Percentiles rank a stretch among this genome's conserved stretches.
Conservation (phyloP, 306 rosid species). For the Pyrus communis region DNA sequence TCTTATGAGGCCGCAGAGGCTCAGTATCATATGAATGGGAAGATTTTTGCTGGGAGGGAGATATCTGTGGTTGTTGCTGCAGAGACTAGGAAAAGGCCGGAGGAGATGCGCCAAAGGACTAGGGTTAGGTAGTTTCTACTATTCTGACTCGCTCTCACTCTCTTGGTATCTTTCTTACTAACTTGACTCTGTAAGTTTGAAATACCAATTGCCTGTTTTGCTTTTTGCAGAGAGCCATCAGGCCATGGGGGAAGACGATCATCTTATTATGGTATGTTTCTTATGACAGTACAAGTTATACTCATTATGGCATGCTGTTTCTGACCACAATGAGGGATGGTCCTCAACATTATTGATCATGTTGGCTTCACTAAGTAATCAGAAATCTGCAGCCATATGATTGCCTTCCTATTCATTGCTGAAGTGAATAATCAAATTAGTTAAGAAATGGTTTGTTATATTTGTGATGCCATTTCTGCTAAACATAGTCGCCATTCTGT, state of each 20-base stretch:
- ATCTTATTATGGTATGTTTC: slow-evolving; percentile 60
- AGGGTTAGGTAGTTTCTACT: slow-evolving; percentile 48
- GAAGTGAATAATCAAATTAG: not conserved
- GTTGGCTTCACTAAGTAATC: not conserved
- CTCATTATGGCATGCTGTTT: not conserved
- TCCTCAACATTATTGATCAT: not conserved
- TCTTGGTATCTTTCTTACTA: not conserved
- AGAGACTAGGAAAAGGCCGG: slow-evolving; percentile 95
- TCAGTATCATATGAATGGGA: slow-evolving; percentile 94
- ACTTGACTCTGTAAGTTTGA: slow-evolving; percentile 4
- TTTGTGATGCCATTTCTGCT: not conserved
- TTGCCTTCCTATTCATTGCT: not conserved
- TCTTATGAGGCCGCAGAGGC: slow-evolving; percentile 91
- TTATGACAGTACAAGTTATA: not conserved
- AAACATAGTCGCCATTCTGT: not conserved
- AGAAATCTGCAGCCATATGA: not conserved
- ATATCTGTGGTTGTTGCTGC: slow-evolving; percentile 90
- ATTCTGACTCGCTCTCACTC: not conserved
- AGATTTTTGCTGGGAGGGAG: slow-evolving; percentile 95
- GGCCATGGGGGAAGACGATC: slow-evolving; percentile 68
- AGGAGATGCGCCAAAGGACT: slow-evolving; percentile 84
- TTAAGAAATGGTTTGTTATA: not conserved
- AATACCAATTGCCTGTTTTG: slow-evolving; percentile 5
- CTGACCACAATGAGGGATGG: not conserved
- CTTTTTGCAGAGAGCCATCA: slow-evolving; percentile 54